phyloP scores from a whole-genome alignment of 2,329 filamentous ascomycete species.

The Trichoderma sp. region DNA sequence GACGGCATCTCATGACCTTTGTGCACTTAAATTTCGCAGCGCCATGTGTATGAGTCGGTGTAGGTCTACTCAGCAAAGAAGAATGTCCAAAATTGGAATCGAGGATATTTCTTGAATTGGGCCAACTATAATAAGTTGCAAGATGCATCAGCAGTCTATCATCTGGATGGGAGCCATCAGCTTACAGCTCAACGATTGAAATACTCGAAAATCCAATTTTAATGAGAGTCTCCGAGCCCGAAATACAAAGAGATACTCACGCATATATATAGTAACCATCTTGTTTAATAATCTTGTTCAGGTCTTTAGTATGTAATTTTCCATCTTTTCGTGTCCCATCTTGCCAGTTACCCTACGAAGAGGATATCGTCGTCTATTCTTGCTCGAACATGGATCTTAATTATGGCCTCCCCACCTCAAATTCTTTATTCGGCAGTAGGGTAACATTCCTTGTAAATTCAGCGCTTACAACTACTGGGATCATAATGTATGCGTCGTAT shows the following conservation, averaged over 20 bases:
- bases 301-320: background rate
- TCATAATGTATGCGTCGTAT: background rate
- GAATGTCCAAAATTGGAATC: background rate
- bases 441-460: background rate
- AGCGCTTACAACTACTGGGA: background rate
- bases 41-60: background rate
- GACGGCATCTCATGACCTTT: background rate
- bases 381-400: background rate
- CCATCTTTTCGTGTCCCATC: background rate
- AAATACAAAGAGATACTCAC: background rate
- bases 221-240: accelerated
- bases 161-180: background rate
- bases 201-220: background rate
- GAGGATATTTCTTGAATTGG: background rate
- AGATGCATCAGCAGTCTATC: background rate
- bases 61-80: background rate
- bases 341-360: background rate
- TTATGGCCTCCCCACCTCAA: background rate
- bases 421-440: background rate
- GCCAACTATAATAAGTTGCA: background rate
- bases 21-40: background rate
- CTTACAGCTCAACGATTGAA: background rate
- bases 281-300: background rate
- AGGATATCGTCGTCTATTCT: background rate
- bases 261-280: background rate